Conservation (phyloP, 2,329 filamentous ascomycete genomes). For the Exophiala oligosperma region DNA sequence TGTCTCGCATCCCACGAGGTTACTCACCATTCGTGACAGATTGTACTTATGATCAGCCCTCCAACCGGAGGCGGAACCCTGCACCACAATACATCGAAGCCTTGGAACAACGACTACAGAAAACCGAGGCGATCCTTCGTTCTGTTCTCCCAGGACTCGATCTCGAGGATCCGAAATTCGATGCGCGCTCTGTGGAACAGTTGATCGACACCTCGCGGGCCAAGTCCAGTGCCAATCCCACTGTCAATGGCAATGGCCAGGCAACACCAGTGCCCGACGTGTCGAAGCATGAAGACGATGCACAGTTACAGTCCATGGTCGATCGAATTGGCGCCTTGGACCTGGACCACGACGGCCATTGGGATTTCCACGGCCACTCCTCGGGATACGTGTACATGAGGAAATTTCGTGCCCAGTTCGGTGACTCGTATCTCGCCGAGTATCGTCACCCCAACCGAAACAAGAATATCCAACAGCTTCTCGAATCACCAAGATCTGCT, state of each 20-base stretch:
- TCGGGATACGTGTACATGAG: conserved; percentile 87
- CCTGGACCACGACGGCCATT: conserved; percentile 84
- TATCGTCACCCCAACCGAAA: conserved; percentile 51
- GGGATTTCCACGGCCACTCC: conserved; percentile 93
- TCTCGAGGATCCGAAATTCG: conserved; percentile 79
- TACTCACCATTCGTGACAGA: conserved; percentile 53
- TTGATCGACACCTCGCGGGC: conserved; percentile 45
- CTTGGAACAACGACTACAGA: conserved; percentile 77
- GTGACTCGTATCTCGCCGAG: conserved; percentile 65
- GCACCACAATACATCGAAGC: conserved; percentile 92
- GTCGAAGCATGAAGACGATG: conserved; percentile 57
- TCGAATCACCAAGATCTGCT: conserved; percentile 69
- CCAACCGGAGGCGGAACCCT: conserved; percentile 85
- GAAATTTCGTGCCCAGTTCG: conserved; percentile 84
- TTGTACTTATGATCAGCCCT: conserved; percentile 94
- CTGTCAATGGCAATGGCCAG: conserved; percentile 18
- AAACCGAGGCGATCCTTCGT: conserved; percentile 76
- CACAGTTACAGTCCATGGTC: conserved; percentile 88
- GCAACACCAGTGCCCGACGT: conserved; percentile 25
- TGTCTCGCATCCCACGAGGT: neutral
- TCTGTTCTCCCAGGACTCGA: conserved; percentile 82
- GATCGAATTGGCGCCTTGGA: conserved; percentile 88
- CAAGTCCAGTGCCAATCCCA: conserved; percentile 33
- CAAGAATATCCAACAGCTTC: conserved; percentile 55
- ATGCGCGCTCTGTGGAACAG: conserved; percentile 72